Evolutionary conservation across 352 stramenopile genomes (phyloP), one percentile per base, ranked within the genome.

Genomic region (Phytophthora chlamydospora): DNA sequence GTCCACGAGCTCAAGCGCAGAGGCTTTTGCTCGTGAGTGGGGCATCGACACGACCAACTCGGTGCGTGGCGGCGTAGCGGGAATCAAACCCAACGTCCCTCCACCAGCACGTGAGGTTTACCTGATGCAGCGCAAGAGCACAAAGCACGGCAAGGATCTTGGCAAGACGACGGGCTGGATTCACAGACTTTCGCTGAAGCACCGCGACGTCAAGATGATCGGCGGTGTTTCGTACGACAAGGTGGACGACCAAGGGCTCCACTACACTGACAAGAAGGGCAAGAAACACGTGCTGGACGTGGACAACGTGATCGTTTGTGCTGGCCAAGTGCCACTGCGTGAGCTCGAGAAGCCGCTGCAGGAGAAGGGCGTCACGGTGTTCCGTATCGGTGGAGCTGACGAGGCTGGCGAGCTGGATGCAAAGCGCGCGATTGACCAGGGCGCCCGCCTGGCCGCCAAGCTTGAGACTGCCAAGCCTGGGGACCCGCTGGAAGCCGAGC

Each of bases 131-230:
- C 89, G 96, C 42, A 99, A 99, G 68, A 84, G 83, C 21, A 94
- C 88, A 45, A 98, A 98, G 68, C 79, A 98, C 46, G 91, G 90
- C 24, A 90, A 90, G 49, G 84, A 87, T 36, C 76, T 98, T 2
- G 97, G 97, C 36, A 98, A 98, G 69, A 99, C 97, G 6, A 99
- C 97, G 9, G 97, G 97, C 8, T 99, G 97, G 97, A 98, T 99
- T 65, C 96, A 99, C 72, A 80, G 96, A 35, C 76, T 92, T 6
- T 96, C 89, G 27, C 84, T 98, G 40, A 95, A 95, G 59, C 82
- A 96, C 44, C 89, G 88, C 29, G 76, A 90, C 40, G 95, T 99
- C 32, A 81, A 98, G 42, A 98, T 98, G 91, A 83, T 99, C 13
- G 75, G 80, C 41, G 90, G 92, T 55, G 90, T 98, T 10, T 91